These are phyloP conservation scores for Onygena corvina DNA, from an alignment of 2,329 filamentous ascomycete species.

Conservation along the genomic window DNA sequence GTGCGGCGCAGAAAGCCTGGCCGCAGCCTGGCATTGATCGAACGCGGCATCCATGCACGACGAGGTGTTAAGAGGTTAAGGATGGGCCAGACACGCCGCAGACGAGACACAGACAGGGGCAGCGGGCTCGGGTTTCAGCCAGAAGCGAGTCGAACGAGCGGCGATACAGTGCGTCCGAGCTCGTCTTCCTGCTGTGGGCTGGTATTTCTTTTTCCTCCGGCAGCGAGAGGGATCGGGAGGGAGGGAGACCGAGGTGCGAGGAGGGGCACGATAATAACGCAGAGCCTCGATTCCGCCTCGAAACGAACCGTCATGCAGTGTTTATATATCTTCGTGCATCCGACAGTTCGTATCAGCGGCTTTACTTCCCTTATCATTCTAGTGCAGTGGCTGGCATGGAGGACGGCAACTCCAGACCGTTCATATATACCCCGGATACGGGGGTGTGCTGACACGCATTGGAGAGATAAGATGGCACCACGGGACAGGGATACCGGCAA, in stretches of 20 bases:
- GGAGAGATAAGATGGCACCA: background rate
- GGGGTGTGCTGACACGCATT: background rate
- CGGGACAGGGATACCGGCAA: constrained; percentile 1
- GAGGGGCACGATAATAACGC: no score
- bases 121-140: constrained; percentile 4
- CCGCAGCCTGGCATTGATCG: background rate
- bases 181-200: background rate
- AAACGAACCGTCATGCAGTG: background rate
- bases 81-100: background rate
- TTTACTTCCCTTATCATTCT: constrained; percentile 6
- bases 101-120: constrained; percentile 1
- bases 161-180: background rate
- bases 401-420: no score
- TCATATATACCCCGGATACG: background rate
- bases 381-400: constrained; percentile 1
- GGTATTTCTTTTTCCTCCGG: background rate
- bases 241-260: no score
- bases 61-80: background rate
- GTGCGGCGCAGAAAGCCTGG: background rate
- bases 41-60: background rate
- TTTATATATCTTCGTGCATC: background rate
- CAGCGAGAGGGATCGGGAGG: no score
- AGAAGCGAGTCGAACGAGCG: constrained; percentile 4
- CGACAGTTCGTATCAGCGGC: constrained; percentile 1
- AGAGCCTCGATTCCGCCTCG: background rate